Evolutionary conservation across 352 stramenopile species (phyloP), one percentile per base, ranked within the genome.

Genomic region (Pythium apleroticum): DNA sequence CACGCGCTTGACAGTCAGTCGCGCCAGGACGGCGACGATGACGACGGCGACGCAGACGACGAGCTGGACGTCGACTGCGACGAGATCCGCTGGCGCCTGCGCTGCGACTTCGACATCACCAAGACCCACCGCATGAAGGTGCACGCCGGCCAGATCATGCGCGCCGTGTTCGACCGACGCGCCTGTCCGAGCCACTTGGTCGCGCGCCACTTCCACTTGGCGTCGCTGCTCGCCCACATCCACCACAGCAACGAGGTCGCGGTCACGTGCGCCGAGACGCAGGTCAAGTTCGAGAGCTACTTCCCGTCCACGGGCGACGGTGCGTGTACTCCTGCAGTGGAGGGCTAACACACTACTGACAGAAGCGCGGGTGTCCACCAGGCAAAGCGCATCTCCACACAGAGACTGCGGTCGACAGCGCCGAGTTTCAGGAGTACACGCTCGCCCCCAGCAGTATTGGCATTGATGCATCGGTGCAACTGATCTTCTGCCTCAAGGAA

Each of bases 101-200:
- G 71, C 43, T 95, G 87, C 68, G 87, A 93, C 71, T 89, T 88
- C n/a, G 81, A 90, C 59, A 88, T 95, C 71, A 91, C 85, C 31
- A 95, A 95, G 76, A 93, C 84, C 22, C 85, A 95, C 64, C 74
- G 80, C 60, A 93, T 93, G 74, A 89, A 91, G 55, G 82, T 92
- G 37, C 82, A 89, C 61, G 57, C 73, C n/a, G 86, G 78, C 52
- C 78, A 91, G 67, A 79, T 89, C 60, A 85, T 95, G 84, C 81
- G 85, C 55, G 78, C 85, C 20, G 74, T 93, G 52, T 93, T 95
- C 60, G 81, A 95, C 71, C 78, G 76, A 35, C 62, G 69, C 31
- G 35, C 59, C 22, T 87, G 81, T 50, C 72, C 78, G 24, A 90
- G 75, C 63, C 76, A 70, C 27, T 64, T 64, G 59, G 73, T 78